Evolutionary conservation across 2,329 filamentous ascomycete species (phyloP).

Genomic region (Geosmithia morbida): DNA sequence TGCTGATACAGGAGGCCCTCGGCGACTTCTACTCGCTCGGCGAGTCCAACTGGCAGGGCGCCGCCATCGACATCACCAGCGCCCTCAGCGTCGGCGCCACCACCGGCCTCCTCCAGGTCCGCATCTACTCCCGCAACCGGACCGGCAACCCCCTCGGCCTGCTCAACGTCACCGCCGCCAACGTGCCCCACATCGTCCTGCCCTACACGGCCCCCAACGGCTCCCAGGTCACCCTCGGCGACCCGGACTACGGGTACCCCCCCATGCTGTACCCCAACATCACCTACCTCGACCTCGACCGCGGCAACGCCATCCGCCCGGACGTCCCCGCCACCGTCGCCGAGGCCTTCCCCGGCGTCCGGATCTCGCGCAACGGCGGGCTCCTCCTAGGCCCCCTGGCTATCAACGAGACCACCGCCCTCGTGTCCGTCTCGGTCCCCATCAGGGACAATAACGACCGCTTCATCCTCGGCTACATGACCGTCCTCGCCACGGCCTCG

Average conservation of each 20-base stretch:
- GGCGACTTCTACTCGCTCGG: constrained; percentile 32
- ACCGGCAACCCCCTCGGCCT: constrained; percentile 41
- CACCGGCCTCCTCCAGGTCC: constrained; percentile 50
- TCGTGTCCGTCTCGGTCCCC: constrained; percentile 71
- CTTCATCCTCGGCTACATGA: constrained; percentile 72
- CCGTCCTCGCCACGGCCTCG: constrained; percentile 55
- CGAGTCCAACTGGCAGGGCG: constrained; percentile 41
- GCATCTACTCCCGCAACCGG: constrained; percentile 56
- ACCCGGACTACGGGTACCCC: constrained; percentile 53
- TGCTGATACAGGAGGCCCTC: constrained; percentile 42
- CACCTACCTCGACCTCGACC: constrained; percentile 39
- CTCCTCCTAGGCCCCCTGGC: constrained; percentile 66
- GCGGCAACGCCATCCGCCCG: constrained; percentile 23
- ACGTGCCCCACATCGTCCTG: constrained; percentile 37
- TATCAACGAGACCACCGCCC: constrained; percentile 57
- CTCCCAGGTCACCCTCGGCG: constrained; percentile 42
- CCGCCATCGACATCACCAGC: constrained; percentile 52
- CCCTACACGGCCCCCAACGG: constrained; percentile 49
- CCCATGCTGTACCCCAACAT: constrained; percentile 64
- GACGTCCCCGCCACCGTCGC: constrained; percentile 28
- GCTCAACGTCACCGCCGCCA: constrained; percentile 45
- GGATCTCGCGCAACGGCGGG: constrained; percentile 34
- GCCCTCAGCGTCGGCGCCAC: constrained; percentile 50
- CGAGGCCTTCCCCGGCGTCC: constrained; percentile 32
- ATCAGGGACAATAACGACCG: constrained; percentile 48